Percentiles rank a stretch among this genome's conserved stretches.
These are phyloP conservation scores for Pichia sp. DNA, from an alignment of 1,139 yeast genomes.

Conservation along the genomic window DNA sequence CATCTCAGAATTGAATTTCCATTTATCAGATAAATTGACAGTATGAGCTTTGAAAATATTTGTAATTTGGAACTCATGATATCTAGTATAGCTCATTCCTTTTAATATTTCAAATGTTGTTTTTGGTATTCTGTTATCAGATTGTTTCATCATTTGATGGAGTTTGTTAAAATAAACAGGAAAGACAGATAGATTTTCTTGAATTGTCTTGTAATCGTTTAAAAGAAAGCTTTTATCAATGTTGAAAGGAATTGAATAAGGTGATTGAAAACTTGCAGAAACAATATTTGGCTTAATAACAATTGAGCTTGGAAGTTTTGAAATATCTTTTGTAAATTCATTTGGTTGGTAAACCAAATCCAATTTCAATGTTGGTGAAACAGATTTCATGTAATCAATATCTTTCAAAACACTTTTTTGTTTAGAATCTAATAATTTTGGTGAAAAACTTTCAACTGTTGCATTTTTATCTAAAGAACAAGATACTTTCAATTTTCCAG, in stretches of 20 bases:
- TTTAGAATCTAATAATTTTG: conserved; percentile 6
- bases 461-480: conserved; percentile 4
- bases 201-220: background rate
- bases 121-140: conserved; percentile 8
- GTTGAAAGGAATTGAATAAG: conserved; percentile 17
- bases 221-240: conserved; percentile 16
- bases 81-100: conserved; percentile 5
- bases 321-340: background rate
- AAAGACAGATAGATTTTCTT: conserved; percentile 1
- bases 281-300: conserved; percentile 11
- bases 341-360: conserved; percentile 4
- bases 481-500: conserved; percentile 11
- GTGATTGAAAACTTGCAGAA: conserved; percentile 15
- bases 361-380: conserved; percentile 1
- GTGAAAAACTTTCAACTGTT: conserved; percentile 13
- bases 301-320: conserved; percentile 14
- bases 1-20: conserved; percentile 1
- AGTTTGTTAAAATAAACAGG: conserved; percentile 8
- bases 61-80: conserved; percentile 2
- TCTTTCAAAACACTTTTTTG: background rate
- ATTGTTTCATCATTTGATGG: background rate
- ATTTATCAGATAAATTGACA: background rate
- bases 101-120: background rate
- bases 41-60: conserved; percentile 1
- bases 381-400: background rate